Evolutionary conservation across 805 yeast genomes (phyloP).

Genomic region (Candida tallmaniae): DNA sequence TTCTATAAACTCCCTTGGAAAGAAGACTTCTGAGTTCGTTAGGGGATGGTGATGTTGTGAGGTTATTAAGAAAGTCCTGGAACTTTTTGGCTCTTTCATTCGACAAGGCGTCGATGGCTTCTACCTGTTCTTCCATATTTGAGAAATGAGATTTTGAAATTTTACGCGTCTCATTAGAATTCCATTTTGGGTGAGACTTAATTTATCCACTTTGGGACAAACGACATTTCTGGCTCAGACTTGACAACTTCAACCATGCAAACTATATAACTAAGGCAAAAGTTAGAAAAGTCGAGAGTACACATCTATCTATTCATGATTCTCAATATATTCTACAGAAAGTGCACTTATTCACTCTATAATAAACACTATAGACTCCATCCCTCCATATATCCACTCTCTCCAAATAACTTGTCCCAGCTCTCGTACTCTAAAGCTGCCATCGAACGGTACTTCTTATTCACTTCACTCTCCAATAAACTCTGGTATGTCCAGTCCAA

Average conservation of each 20-base stretch:
- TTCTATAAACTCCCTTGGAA: constrained; percentile 57
- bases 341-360: too few relatives aligned
- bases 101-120: constrained; percentile 45
- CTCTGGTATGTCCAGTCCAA: constrained; percentile 82
- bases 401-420: constrained; percentile 34
- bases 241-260: too few relatives aligned
- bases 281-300: too few relatives aligned
- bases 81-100: constrained; percentile 84
- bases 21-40: constrained; percentile 72
- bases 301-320: too few relatives aligned
- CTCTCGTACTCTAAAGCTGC: constrained; percentile 76
- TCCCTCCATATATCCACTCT: constrained; percentile 20
- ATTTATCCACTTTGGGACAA: too few relatives aligned
- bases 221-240: too few relatives aligned
- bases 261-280: too few relatives aligned
- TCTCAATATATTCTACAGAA: too few relatives aligned
- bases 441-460: constrained; percentile 62
- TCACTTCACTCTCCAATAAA: constrained; percentile 57
- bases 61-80: constrained; percentile 74
- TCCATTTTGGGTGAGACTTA: constrained; percentile 23
- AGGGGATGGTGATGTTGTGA: constrained; percentile 47
- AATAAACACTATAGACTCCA: constrained; percentile 19
- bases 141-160: not conserved
- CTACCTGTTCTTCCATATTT: constrained; percentile 18
- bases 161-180: constrained; percentile 24